phyloP scores from a whole-genome alignment of 768 basidiomycete species.

The button mushroom (Agaricus bisporus) region DNA sequence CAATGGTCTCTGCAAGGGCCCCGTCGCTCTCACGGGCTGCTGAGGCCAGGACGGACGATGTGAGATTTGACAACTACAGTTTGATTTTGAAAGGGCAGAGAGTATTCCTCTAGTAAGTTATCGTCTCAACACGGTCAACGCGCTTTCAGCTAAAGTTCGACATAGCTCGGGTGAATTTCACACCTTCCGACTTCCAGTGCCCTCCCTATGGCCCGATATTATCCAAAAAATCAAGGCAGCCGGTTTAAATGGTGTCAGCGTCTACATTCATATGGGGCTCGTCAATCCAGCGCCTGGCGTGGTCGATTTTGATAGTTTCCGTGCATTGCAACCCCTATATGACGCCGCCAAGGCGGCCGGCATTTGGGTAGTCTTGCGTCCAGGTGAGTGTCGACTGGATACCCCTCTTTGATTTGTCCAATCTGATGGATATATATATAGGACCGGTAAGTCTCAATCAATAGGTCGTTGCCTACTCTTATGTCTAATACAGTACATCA shows the following conservation, averaged over 20 bases:
- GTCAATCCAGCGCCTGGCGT: slow-evolving; percentile 71
- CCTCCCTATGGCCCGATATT: slow-evolving; percentile 75
- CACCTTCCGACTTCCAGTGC: slow-evolving; percentile 75
- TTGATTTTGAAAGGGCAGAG: slow-evolving; percentile 64
- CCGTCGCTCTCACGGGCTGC: not conserved
- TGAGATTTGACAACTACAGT: slow-evolving; percentile 63
- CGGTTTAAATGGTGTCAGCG: slow-evolving; percentile 71
- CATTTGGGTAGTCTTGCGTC: slow-evolving; percentile 74
- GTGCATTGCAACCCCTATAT: slow-evolving; percentile 63
- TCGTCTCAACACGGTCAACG: not conserved
- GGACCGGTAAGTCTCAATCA: slow-evolving; percentile 29
- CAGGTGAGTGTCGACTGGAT: slow-evolving; percentile 38
- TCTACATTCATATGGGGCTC: slow-evolving; percentile 78
- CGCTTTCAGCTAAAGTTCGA: not conserved
- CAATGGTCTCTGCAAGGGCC: slow-evolving; percentile 4
- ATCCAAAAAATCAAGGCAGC: slow-evolving; percentile 78
- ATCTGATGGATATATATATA: slow-evolving; percentile 12
- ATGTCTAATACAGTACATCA: slow-evolving; percentile 52
- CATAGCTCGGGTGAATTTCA: slow-evolving; percentile 81
- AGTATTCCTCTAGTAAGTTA: slow-evolving; percentile 62
- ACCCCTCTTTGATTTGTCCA: slow-evolving; percentile 2
- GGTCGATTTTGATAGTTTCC: slow-evolving; percentile 66
- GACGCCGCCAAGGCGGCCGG: slow-evolving; percentile 71
- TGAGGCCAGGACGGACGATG: slow-evolving; percentile 28
- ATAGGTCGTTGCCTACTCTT: not conserved